A percentile compares a stretch with the other conserved stretches of the same genome.
Conservation (phyloP, 1,284 basidiomycete genomes). For the Exsudoporus floridanus region DNA sequence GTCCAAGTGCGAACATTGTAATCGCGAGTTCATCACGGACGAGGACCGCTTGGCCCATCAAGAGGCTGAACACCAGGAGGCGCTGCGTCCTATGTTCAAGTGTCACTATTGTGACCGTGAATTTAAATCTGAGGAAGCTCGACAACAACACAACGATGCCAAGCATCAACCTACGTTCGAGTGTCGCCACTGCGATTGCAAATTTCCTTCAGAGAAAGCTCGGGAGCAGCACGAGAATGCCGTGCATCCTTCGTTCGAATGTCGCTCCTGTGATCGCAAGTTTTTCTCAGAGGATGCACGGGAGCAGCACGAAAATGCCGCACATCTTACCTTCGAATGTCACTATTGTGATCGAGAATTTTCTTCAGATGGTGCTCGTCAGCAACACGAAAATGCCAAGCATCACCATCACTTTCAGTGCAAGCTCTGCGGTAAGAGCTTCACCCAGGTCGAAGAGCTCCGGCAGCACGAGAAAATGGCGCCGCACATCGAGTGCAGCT, state of each 20-base stretch:
- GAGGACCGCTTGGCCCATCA: constrained; percentile 11
- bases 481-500: constrained; percentile 13
- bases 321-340: constrained; percentile 15
- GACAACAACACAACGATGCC: constrained; percentile 11
- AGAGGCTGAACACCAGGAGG: constrained; percentile 16
- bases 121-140: constrained; percentile 11
- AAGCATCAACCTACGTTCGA: too few species aligned
- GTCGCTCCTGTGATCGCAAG: constrained; percentile 12
- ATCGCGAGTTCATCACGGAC: constrained; percentile 16
- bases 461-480: constrained; percentile 10
- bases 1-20: constrained; percentile 19
- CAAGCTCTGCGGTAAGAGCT: constrained; percentile 6
- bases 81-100: constrained; percentile 8
- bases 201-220: too few species aligned
- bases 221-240: too few species aligned
- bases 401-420: too few species aligned
- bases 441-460: neutral
- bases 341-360: constrained; percentile 12
- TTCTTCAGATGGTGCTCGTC: neutral
- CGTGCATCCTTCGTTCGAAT: too few species aligned
- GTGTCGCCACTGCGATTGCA: too few species aligned
- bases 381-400: constrained; percentile 1
- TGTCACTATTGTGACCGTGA: constrained; percentile 18
- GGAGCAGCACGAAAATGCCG: constrained; percentile 11
- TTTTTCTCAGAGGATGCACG: constrained; percentile 11